Percentiles rank a stretch among this genome's conserved stretches.
Conservation (phyloP, 2,329 filamentous ascomycete species). For the Microdochium bolleyi region DNA sequence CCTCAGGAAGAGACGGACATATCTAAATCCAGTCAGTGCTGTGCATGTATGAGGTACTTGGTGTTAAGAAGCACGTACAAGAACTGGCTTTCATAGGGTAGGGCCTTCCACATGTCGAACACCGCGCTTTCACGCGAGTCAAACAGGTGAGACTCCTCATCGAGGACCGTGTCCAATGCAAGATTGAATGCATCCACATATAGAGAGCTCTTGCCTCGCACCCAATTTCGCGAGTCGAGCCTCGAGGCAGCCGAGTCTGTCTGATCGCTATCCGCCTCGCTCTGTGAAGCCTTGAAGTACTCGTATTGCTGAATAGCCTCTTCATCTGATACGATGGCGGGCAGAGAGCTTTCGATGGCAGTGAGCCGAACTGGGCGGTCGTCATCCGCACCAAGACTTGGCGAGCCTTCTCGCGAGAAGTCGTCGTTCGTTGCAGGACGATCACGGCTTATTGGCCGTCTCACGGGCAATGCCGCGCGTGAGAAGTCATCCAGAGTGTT, state of each 20-base stretch:
- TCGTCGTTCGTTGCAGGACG: not conserved
- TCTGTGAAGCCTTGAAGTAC: slow-evolving; percentile 51
- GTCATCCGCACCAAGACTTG: slow-evolving; percentile 24
- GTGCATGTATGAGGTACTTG: not conserved
- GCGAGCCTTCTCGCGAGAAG: slow-evolving; percentile 7
- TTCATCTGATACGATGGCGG: slow-evolving; percentile 56
- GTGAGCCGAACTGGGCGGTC: slow-evolving; percentile 34
- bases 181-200: slow-evolving; percentile 98
- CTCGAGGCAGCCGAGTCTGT: slow-evolving; percentile 42
- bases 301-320: slow-evolving; percentile 78
- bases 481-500: not conserved
- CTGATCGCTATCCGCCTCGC: slow-evolving; percentile 25
- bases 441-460: not conserved
- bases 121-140: slow-evolving; percentile 68
- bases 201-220: slow-evolving; percentile 74
- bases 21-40: slow-evolving; percentile 39
- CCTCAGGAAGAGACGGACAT: slow-evolving; percentile 85
- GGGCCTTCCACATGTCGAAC: slow-evolving; percentile 64
- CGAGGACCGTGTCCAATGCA: slow-evolving; percentile 79
- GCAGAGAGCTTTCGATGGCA: slow-evolving; percentile 64
- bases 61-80: slow-evolving; percentile 47
- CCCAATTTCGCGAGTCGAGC: slow-evolving; percentile 49
- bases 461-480: not conserved
- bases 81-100: slow-evolving; percentile 85
- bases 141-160: slow-evolving; percentile 85